A percentile compares a stretch with the other conserved stretches of the same genome.
Evolutionary conservation across 2,329 filamentous ascomycete genomes (phyloP).

Genomic region (Whalleya microplaca): DNA sequence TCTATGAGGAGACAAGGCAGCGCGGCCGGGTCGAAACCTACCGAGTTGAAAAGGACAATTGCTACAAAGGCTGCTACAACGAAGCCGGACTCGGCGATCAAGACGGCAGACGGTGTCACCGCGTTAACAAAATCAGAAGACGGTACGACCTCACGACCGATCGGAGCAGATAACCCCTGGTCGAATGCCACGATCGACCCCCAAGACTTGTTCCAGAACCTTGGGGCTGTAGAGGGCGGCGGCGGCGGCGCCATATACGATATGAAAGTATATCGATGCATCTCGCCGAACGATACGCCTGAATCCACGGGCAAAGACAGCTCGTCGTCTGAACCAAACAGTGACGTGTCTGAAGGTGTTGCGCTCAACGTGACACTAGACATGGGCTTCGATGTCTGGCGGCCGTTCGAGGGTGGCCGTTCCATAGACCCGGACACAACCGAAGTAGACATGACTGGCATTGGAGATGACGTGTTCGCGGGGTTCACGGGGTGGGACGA

Average conservation of each 20-base stretch:
- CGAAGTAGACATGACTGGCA: constrained; percentile 33
- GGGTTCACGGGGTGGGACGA: constrained; percentile 51
- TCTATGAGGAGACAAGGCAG: constrained; percentile 57
- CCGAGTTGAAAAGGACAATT: constrained; percentile 34
- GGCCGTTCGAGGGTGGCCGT: constrained; percentile 51
- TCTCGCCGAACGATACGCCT: constrained; percentile 66
- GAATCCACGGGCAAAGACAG: constrained; percentile 64
- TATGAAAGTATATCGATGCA: constrained; percentile 55
- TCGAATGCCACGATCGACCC: constrained; percentile 54
- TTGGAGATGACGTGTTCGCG: constrained; percentile 24
- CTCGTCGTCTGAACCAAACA: constrained; percentile 62
- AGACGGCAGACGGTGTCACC: constrained; percentile 26
- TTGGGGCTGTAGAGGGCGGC: constrained; percentile 46
- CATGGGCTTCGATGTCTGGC: constrained; percentile 51
- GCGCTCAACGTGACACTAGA: constrained; percentile 51
- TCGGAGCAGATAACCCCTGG: constrained; percentile 37
- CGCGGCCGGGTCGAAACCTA: constrained; percentile 44
- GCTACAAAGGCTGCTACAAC: constrained; percentile 31
- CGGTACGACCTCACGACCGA: constrained; percentile 24
- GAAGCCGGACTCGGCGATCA: constrained; percentile 27
- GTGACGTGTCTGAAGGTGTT: constrained; percentile 61
- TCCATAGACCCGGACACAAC: constrained; percentile 47
- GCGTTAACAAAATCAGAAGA: constrained; percentile 27
- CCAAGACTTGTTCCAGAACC: constrained; percentile 49
- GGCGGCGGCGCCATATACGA: constrained; percentile 56